These are phyloP conservation scores for Fusarium continuum DNA, from an alignment of 2,329 filamentous ascomycete species.

Conservation along the genomic window DNA sequence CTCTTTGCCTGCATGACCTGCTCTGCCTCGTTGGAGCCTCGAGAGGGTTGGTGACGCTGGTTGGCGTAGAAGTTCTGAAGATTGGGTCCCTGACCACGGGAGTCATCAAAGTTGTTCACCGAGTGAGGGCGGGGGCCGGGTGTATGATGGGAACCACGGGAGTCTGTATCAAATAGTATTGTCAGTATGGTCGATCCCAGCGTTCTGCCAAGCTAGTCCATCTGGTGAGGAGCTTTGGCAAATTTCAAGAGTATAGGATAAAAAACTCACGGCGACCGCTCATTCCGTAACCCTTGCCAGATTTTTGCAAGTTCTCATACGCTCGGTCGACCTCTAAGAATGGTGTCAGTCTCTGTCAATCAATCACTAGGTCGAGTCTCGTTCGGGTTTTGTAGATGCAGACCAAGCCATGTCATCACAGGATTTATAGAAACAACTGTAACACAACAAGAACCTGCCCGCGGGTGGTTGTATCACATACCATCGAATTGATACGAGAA, in stretches of 20 bases:
- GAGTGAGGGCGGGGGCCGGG: constrained; percentile 80
- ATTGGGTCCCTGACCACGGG: constrained; percentile 75
- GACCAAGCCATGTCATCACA: not conserved
- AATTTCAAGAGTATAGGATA: constrained; percentile 29
- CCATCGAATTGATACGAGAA: constrained; percentile 91
- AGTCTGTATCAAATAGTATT: constrained; percentile 61
- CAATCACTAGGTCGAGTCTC: not conserved
- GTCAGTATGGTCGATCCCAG: constrained; percentile 37
- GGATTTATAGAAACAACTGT: not conserved
- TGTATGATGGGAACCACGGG: constrained; percentile 71
- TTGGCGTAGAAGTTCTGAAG: constrained; percentile 93
- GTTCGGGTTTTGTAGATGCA: not conserved
- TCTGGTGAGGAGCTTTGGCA: constrained; percentile 28
- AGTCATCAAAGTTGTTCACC: constrained; percentile 81
- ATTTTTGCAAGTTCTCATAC: constrained; percentile 95
- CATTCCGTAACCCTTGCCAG: constrained; percentile 86
- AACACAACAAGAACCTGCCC: not conserved
- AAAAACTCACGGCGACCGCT: constrained; percentile 82
- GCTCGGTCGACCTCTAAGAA: constrained; percentile 90
- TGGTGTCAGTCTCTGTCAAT: constrained; percentile 26
- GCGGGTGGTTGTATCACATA: constrained; percentile 58
- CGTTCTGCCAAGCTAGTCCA: constrained; percentile 29
- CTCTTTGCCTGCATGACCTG: constrained; percentile 99
- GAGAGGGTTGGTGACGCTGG: constrained; percentile 88
- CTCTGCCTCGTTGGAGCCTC: constrained; percentile 89